These are phyloP conservation scores for Saccharomyces paradoxus DNA, from an alignment of 805 yeast species.

Conservation along the genomic window DNA sequence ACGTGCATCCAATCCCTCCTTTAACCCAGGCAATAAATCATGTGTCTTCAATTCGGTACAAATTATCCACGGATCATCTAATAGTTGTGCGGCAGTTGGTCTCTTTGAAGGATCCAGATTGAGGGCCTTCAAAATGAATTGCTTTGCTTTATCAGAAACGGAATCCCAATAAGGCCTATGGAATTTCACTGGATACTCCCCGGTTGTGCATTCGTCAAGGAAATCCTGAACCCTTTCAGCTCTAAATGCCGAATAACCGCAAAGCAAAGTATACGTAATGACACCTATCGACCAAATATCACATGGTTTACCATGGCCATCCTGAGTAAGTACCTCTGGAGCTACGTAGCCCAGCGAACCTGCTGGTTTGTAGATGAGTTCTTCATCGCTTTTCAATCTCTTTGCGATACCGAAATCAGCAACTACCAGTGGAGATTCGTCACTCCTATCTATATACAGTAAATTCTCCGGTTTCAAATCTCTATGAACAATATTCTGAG, in stretches of 20 bases:
- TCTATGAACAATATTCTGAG: constrained; percentile 72
- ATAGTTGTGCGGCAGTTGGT: constrained; percentile 53
- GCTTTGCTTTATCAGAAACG: constrained; percentile 70
- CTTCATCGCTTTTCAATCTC: constrained; percentile 48
- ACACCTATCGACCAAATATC: constrained; percentile 93
- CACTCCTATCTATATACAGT: constrained; percentile 48
- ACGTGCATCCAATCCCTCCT: constrained; percentile 73
- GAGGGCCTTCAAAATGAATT: constrained; percentile 61
- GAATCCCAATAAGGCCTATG: constrained; percentile 77
- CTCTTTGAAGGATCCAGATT: constrained; percentile 57
- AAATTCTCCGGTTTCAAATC: constrained; percentile 90
- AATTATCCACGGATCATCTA: constrained; percentile 68
- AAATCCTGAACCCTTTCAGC: constrained; percentile 74
- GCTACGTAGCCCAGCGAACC: constrained; percentile 94
- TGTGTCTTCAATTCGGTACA: constrained; percentile 38
- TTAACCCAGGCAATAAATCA: constrained; percentile 72
- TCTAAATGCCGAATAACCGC: constrained; percentile 84
- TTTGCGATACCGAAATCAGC: constrained; percentile 95
- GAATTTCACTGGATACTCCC: constrained; percentile 65
- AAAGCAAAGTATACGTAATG: constrained; percentile 74
- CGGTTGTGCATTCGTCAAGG: constrained; percentile 61
- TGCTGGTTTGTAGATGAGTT: constrained; percentile 57
- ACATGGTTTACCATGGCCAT: constrained; percentile 87
- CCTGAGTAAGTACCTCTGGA: constrained; percentile 78
- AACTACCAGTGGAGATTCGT: constrained; percentile 61